Conservation (phyloP, 2,329 filamentous ascomycete genomes). For the Scedosporium minutisporum region DNA sequence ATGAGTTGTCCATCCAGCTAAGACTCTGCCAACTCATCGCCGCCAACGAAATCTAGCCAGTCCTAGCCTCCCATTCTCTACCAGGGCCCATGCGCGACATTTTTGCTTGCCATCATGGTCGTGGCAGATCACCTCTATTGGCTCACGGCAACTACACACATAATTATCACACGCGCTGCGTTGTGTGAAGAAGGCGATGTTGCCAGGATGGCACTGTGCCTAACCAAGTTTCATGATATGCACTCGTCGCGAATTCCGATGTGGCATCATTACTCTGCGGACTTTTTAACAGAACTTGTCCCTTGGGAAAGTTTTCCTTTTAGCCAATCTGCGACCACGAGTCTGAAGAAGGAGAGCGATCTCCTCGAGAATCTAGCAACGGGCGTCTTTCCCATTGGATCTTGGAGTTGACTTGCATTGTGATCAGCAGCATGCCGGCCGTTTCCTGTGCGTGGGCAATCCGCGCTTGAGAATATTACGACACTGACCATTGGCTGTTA, state of each 20-base stretch:
- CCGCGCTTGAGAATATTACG: neutral
- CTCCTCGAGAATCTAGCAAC: neutral
- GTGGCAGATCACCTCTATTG: neutral
- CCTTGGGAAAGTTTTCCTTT: neutral
- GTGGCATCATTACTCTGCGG: neutral
- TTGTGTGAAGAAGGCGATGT: neutral
- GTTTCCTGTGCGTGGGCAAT: neutral
- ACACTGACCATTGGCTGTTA: neutral
- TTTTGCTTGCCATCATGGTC: neutral
- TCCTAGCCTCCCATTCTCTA: neutral
- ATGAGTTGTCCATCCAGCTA: constrained; percentile 1
- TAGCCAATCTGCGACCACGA: neutral
- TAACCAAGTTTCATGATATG: neutral
- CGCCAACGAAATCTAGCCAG: neutral
- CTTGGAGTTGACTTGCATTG: neutral
- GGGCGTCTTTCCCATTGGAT: neutral
- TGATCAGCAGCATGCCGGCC: neutral
- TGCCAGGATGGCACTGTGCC: neutral
- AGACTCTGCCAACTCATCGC: neutral
- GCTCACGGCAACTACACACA: neutral
- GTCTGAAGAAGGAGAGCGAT: neutral
- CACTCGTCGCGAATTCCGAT: neutral
- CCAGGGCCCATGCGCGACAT: neutral
- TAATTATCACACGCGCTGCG: neutral
- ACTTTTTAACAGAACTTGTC: neutral